Percentiles rank a stretch among this genome's conserved stretches.
Evolutionary conservation across 192 early-diverging fungal species (phyloP).

Genomic region (Jimgerdemannia flammicorona): DNA sequence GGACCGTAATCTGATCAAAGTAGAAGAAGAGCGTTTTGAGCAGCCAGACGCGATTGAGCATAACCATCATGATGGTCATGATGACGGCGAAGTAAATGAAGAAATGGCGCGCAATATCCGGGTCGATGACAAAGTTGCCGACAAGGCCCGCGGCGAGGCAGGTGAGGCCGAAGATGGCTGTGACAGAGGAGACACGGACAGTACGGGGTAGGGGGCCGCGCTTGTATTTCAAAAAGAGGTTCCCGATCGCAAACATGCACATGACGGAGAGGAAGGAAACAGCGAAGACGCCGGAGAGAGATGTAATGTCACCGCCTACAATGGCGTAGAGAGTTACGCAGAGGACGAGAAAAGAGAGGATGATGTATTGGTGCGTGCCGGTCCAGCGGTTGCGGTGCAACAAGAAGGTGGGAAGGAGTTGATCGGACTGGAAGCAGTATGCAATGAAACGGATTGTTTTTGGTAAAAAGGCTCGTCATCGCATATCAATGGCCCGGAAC

Average conservation of each 20-base stretch:
- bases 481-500: too few relatives aligned
- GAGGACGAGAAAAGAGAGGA: conserved; percentile 43
- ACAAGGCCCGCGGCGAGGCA: conserved; percentile 29
- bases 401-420: conserved; percentile 30
- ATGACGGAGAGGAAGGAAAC: conserved; percentile 47
- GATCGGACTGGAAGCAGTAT: conserved; percentile 27
- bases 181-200: conserved; percentile 19
- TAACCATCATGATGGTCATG: conserved; percentile 28
- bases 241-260: conserved; percentile 36
- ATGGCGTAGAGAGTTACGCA: conserved; percentile 41
- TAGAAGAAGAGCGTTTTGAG: conserved; percentile 30
- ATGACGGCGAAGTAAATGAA: conserved; percentile 43
- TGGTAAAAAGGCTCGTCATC: too few relatives aligned
- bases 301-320: conserved; percentile 35
- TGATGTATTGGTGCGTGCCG: conserved; percentile 46
- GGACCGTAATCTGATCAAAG: conserved; percentile 17
- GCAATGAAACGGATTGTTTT: too few relatives aligned
- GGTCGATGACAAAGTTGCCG: conserved; percentile 41
- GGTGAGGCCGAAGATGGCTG: conserved; percentile 24
- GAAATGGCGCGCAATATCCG: conserved; percentile 44
- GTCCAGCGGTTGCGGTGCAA: conserved; percentile 37
- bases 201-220: conserved; percentile 37
- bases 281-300: conserved; percentile 49
- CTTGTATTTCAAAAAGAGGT: conserved; percentile 43
- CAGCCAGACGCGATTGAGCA: conserved; percentile 40